phyloP scores from a whole-genome alignment of 2,329 filamentous ascomycete genomes.

The Colletotrichum euphorbiae region DNA sequence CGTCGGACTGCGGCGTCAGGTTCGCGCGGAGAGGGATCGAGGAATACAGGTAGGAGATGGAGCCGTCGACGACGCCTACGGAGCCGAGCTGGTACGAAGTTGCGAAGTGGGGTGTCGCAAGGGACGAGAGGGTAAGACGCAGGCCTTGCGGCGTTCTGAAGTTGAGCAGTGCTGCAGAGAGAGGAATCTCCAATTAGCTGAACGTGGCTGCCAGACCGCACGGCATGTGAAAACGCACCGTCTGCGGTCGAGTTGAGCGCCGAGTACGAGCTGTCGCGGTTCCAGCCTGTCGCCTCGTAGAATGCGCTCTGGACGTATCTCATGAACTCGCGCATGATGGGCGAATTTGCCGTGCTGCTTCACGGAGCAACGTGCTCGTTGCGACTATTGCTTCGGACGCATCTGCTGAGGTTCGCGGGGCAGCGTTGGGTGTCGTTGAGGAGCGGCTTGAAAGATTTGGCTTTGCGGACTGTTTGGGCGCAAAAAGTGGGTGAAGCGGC shows the following conservation, averaged over 20 bases:
- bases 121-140: constrained; percentile 87
- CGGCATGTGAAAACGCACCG: constrained; percentile 61
- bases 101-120: constrained; percentile 92
- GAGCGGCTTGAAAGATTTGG: neutral
- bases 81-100: constrained; percentile 93
- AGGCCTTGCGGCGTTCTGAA: constrained; percentile 89
- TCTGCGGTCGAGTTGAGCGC: constrained; percentile 85
- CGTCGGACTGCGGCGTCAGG: constrained; percentile 75
- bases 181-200: neutral
- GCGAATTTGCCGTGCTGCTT: constrained; percentile 2
- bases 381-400: constrained; percentile 15
- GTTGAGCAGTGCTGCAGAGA: constrained; percentile 78
- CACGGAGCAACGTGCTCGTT: constrained; percentile 24
- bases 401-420: neutral
- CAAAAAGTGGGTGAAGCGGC: neutral
- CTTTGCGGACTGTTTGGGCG: constrained; percentile 1
- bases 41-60: constrained; percentile 96
- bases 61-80: constrained; percentile 92
- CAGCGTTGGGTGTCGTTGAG: neutral
- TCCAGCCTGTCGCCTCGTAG: constrained; percentile 87
- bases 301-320: constrained; percentile 95
- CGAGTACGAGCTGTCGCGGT: constrained; percentile 91
- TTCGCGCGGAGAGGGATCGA: constrained; percentile 79
- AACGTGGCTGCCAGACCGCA: too few relatives aligned
- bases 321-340: constrained; percentile 92